Base-by-base conservation (phyloP, 2,329 filamentous ascomycete species). In the Pseudocercospora vitis region DNA sequence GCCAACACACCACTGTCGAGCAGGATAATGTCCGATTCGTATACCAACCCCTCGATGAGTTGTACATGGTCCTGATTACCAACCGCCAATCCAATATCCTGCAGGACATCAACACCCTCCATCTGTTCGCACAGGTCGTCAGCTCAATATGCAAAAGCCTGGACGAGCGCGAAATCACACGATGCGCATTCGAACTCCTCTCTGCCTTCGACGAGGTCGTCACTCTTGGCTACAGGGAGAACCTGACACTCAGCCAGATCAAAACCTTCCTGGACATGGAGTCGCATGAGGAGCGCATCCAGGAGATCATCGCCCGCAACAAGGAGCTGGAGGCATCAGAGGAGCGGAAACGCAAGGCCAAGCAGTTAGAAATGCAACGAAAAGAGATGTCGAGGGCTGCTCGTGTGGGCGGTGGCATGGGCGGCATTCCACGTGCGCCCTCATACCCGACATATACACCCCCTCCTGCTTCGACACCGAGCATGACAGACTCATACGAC, bases 231-330 rank as follows among this genome's bases (percentile, higher is more conserved):
- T 97, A 99, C 76, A 78, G 94, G 68, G 94, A 99, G 77, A 99
- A 99, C 74, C 77, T 99, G 64, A 95, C 92, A 19, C 83, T 99
- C 66, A 89, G 86, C 74, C 95, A 99, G 76, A 99, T 99, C 79
- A 96, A 95, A 81, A 96, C 94, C 2, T 99, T 99, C 80, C 75
- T 99, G 64, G 95, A 97, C 70, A 99, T 99, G 94, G 94, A 99
- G 74, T 94, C 88, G 74, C 94, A 99, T 69, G 95, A 99, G 75
- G 94, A 99, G 80, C 86, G 94, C 70, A 97, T 99, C 64, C 94
- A 99, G 74, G 94, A 96, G 71, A 99, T 96, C 60, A 96, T 96
- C 69, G 90, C 63, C 56, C 70, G 95, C 84, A 99, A 99, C 81
- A 99, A 99, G 78, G 95, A 99, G 74, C 80, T 99, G 64, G 94